Evolutionary conservation across 768 basidiomycete species (phyloP), one percentile per base, ranked within the genome.

Genomic region (Pilatotrama ljubarskyi): DNA sequence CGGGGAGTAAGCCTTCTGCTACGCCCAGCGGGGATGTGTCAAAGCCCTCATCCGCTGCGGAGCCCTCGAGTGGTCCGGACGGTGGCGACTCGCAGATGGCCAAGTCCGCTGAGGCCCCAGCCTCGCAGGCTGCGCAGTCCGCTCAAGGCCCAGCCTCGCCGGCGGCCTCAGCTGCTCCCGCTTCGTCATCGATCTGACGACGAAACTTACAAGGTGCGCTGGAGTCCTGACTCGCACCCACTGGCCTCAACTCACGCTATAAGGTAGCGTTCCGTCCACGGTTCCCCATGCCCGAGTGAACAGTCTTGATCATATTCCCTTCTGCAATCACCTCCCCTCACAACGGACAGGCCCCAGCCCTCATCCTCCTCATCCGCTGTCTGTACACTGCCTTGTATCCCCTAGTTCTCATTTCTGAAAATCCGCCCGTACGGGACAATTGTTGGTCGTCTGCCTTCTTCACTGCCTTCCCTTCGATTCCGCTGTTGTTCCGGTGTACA

Each of bases 341-440:
- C 42, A 9, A 43, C 3, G 42, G 42, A 43, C 42, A n/a, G 9
- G 17, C 22, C 22, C 10, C 20, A 20, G 1, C 20, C 37, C 25
- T 20, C 6, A 1, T 25, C n/a, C 17, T 18, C 52, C 2, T 25
- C n/a, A n/a, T n/a, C n/a, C 35, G 15, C 29, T 35, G 25, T 54
- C 52, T 54, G 41, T 43, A 54, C 52, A 44, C 17, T 43, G 41
- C 42, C 41, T 35, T 54, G 52, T 54, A 54, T 54, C 41, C 14
- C 41, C 26, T 54, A 54, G 52, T 32, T 43, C 5, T 18, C 20
- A 24, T 25, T 9, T 11, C 5, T 22, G 29, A 44, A 44, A 5
- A 24, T 44, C 22, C 43, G 43, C 43, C 24, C 43, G 20, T 14
- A 13, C 22, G 43, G 43, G 20, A 44, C 42, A 14, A 5, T 18